Evolutionary conservation across 768 basidiomycete genomes (phyloP).

Genomic region (Tulasnella calospora): DNA sequence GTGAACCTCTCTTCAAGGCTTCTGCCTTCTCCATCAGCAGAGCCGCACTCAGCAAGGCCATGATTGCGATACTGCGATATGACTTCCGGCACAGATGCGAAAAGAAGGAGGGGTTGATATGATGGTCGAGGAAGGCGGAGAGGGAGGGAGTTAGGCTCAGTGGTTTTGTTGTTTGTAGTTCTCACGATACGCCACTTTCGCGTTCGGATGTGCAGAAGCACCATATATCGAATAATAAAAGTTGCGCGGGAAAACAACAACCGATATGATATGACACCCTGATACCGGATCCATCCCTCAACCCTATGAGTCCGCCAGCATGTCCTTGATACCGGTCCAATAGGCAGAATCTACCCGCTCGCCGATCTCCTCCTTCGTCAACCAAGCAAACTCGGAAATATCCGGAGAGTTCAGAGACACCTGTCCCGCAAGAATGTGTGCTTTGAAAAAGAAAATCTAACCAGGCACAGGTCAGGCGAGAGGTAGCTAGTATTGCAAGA

Average conservation of each 20-base stretch:
- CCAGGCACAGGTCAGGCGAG: not conserved
- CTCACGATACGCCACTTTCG: not conserved
- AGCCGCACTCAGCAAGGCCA: not conserved
- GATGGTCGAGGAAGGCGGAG: not conserved
- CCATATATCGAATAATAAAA: too few species aligned
- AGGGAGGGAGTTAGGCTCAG: not conserved
- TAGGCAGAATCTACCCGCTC: conserved; percentile 61
- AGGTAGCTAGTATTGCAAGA: not conserved
- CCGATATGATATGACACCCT: too few species aligned
- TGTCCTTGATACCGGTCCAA: conserved; percentile 73
- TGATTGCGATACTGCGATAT: not conserved
- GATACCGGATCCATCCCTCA: too few species aligned
- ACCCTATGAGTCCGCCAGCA: conserved; percentile 55
- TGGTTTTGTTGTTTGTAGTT: not conserved
- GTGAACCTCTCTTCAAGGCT: not conserved
- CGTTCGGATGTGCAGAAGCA: not conserved
- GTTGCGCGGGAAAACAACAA: too few species aligned
- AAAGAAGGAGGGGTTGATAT: not conserved
- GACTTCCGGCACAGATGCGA: not conserved
- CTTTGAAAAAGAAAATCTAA: conserved; percentile 92
- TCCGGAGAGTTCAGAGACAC: conserved; percentile 51
- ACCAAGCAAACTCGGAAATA: conserved; percentile 81
- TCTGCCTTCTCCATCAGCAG: not conserved
- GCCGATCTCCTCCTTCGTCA: conserved; percentile 87
- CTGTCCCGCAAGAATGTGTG: conserved; percentile 87